Conservation (phyloP, 2,329 filamentous ascomycete species). For the Xylaria arbuscula region DNA sequence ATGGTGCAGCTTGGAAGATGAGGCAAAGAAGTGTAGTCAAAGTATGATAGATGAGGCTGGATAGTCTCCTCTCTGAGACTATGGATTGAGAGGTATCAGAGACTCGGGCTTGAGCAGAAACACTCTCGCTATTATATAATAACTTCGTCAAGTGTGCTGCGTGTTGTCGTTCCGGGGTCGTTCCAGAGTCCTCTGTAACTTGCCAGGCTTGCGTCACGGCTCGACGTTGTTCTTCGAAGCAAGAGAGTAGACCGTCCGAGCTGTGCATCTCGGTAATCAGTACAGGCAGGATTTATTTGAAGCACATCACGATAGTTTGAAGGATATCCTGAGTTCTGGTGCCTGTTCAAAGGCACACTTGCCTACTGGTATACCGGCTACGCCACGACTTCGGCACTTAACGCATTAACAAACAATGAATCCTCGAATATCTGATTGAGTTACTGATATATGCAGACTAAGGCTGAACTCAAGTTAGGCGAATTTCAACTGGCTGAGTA, state of each 20-base stretch:
- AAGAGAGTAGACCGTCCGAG: background rate
- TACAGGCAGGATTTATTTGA: background rate
- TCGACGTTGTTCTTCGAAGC: background rate
- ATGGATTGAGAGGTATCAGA: background rate
- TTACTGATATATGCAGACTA: background rate
- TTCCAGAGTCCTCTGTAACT: background rate
- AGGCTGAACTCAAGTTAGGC: background rate
- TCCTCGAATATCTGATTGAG: background rate
- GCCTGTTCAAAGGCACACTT: background rate
- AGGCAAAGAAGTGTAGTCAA: background rate
- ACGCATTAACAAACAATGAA: background rate
- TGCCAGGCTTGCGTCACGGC: conserved; percentile 3
- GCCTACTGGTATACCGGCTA: background rate
- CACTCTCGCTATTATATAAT: background rate
- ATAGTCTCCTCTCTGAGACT: background rate
- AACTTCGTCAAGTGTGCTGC: background rate
- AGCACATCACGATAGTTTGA: background rate
- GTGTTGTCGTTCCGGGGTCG: background rate
- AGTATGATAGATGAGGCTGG: background rate
- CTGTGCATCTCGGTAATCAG: background rate
- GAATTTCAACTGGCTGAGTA: background rate
- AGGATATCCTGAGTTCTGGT: background rate
- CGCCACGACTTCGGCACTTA: background rate
- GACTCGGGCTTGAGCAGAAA: background rate
- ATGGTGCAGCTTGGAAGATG: conserved; percentile 5